Base-by-base conservation (phyloP, 1,284 basidiomycete genomes). In the Fomitopsis betulina region DNA sequence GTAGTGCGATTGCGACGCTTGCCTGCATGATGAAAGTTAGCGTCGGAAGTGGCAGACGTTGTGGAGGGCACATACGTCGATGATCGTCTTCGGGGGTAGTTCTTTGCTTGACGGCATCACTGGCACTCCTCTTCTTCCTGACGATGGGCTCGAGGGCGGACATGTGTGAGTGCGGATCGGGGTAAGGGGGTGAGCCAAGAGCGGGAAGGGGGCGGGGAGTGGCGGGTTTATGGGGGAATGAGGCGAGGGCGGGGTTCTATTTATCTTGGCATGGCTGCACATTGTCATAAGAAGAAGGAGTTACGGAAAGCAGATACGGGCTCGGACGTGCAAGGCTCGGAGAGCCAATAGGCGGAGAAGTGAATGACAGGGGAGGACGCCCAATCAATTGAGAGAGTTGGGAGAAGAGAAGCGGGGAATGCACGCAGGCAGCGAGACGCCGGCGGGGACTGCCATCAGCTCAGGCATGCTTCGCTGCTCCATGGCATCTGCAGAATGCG, bases 1-100 rank as follows among this genome's bases (percentile, higher is more conserved):
- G 85, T 87, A 2, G 84, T 86, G 35, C 85, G 76, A 67, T 87
- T 87, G 53, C 85, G 77, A 61, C 85, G 81, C 58, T 72, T 72
- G 37, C 69, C 70, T 72, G 58, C 5, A 15, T 33, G 37, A 45
- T 23, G 10, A 12, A 9, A 5, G 45, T 49, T 25, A 39, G 52
- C 56, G 53, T 57, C 33, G 19, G 47, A 50, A 30, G 32, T 38
- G n/a, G n/a, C 30, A 21, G 52, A n/a, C 3, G 56, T 55, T 12
- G 50, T 49, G 17, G 55, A 38, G 25, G 51, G 37, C 35, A 60
- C 67, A 53, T 63, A 72, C 70, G 67, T 21, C 72, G 60, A 50
- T 73, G 72, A 58, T 73, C 71, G 53, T 70, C 70, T 56, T 71
- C 70, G n/a, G 71, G 54, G 12, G 59, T 54, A 17, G 67, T 67